Evolutionary conservation across 2,329 filamentous ascomycete genomes (phyloP).

Genomic region (Helotiales sp.): DNA sequence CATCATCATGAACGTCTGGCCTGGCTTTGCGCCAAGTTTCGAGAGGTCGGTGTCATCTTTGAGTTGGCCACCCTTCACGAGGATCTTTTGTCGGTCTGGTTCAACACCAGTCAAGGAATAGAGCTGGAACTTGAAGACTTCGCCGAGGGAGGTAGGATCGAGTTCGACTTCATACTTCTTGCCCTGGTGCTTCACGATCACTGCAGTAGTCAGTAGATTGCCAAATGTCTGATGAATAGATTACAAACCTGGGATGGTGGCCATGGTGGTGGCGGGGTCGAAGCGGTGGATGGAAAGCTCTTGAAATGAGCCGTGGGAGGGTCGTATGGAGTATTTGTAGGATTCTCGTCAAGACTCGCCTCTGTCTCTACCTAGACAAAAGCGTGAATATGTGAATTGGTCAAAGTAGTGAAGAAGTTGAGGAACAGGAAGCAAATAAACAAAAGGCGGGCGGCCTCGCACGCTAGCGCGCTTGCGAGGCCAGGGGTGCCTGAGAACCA

Average conservation of each 20-base stretch:
- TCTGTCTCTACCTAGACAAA: background rate
- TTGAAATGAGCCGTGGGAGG: background rate
- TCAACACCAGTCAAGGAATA: constrained; percentile 96
- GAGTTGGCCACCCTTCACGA: constrained; percentile 91
- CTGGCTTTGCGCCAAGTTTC: constrained; percentile 82
- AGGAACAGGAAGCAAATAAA: constrained; percentile 19
- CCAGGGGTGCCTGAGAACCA: constrained; percentile 20
- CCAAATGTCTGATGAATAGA: background rate
- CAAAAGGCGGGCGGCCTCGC: constrained; percentile 13
- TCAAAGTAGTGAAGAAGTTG: background rate
- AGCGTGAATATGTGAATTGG: background rate
- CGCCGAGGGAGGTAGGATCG: constrained; percentile 81
- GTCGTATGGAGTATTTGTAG: background rate
- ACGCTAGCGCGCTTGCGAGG: constrained; percentile 32
- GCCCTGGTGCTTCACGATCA: constrained; percentile 92
- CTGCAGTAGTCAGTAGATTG: constrained; percentile 51
- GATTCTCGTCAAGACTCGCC: background rate
- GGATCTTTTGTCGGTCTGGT: constrained; percentile 92
- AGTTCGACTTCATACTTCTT: constrained; percentile 95
- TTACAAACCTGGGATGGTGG: constrained; percentile 42
- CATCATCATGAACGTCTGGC: constrained; percentile 94
- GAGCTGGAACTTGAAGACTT: constrained; percentile 94
- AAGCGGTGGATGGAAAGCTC: constrained; percentile 25
- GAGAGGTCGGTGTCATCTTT: constrained; percentile 93
- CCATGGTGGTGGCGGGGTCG: constrained; percentile 41